These are phyloP conservation scores for Immersiella caudata DNA, from an alignment of 495 filamentous ascomycete species.

Conservation along the genomic window DNA sequence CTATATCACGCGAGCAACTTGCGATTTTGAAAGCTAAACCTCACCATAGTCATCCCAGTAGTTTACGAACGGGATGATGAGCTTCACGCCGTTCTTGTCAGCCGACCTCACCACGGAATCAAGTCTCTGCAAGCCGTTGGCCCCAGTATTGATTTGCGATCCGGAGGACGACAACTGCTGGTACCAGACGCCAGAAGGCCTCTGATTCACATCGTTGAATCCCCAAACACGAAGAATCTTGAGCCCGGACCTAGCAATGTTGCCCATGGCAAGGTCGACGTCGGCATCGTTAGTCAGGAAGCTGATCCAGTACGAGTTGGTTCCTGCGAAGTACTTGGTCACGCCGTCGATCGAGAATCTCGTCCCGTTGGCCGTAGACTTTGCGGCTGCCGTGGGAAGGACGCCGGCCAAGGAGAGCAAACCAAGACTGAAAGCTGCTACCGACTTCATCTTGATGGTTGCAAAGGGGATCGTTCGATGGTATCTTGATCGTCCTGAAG, in stretches of 20 bases:
- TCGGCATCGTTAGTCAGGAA: slow-evolving; percentile 68
- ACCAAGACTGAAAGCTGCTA: slow-evolving; percentile 22
- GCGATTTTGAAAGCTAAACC: not conserved
- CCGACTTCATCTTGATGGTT: slow-evolving; percentile 26
- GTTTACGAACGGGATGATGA: slow-evolving; percentile 62
- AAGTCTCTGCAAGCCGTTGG: slow-evolving; percentile 66
- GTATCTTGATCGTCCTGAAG: not conserved
- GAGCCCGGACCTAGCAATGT: slow-evolving; percentile 56
- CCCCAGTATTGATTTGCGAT: slow-evolving; percentile 67
- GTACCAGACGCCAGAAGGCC: slow-evolving; percentile 59
- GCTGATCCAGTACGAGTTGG: slow-evolving; percentile 75
- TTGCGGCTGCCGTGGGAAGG: slow-evolving; percentile 18
- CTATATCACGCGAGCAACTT: not conserved
- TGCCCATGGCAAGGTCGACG: slow-evolving; percentile 61
- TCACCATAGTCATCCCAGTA: slow-evolving; percentile 63
- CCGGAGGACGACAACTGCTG: slow-evolving; percentile 57
- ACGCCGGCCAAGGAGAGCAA: slow-evolving; percentile 29
- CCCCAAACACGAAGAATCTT: slow-evolving; percentile 75
- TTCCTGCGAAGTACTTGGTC: slow-evolving; percentile 66
- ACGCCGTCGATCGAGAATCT: slow-evolving; percentile 64
- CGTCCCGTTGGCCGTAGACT: slow-evolving; percentile 29
- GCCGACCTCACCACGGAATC: slow-evolving; percentile 59
- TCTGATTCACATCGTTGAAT: slow-evolving; percentile 60
- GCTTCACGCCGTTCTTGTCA: slow-evolving; percentile 55
- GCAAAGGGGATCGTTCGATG: not conserved